Evolutionary conservation across 805 yeast genomes (phyloP), one percentile per base, ranked within the genome.

Genomic region (Candida golubevii): DNA sequence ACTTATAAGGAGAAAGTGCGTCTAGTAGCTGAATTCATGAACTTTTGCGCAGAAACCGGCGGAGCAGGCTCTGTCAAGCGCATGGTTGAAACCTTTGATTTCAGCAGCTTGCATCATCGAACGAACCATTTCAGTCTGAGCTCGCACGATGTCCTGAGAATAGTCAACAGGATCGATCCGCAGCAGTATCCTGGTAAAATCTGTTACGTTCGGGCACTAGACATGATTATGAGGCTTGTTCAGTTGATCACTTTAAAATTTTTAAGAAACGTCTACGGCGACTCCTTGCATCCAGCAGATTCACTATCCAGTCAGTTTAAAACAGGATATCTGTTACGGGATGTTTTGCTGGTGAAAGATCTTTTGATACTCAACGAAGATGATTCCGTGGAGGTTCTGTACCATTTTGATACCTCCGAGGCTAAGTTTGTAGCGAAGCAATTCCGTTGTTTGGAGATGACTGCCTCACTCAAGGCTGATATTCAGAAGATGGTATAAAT

Each of bases 1-100:
- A 42, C 54, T 2, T 53, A 53, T 40, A 53, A 51, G 35, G 57
- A 53, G 27, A 47, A 50, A 28, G 42, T 51, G 4, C 45, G 50
- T 9, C 45, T 53, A 12, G 54, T 53, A 11, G 45, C 47, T 7
- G 48, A 44, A 7, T 53, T 51, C 32, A 33, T 53, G 31, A 42
- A 37, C 23, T 38, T 36, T 6, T 13, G 44, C 9, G 35, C 42
- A 4, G 34, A 41, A 5, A 38, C 38, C 4, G 34, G 36, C 8
- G 44, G 45, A 7, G 40, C 45, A 26, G 48, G 52, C n/a, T 41
- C 47, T n/a, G 14, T 49, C 27, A 28, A 27, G 33, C 46, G 41
- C n/a, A 38, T 49, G 26, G 37, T 44, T 4, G 38, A 42, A 10
- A 33, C 36, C 7, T 49, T 41, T 14, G 50, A 49, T 27, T 35